Evolutionary conservation across 2,329 filamentous ascomycete species (phyloP).

Genomic region (Paraphoma chrysanthemicola): DNA sequence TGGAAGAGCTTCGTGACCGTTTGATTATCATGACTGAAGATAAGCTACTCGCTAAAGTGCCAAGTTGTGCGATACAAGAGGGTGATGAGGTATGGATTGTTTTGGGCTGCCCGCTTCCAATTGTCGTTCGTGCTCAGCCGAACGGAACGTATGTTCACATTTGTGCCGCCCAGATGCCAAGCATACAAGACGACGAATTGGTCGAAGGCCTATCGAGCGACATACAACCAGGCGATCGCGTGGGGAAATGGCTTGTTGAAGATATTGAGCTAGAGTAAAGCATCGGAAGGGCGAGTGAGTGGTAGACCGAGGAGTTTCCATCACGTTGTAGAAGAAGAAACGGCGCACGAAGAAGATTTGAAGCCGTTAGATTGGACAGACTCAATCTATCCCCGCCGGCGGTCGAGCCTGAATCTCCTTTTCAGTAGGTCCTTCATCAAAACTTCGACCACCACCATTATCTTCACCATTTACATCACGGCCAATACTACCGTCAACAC

Average conservation of each 20-base stretch:
- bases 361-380: too few relatives aligned
- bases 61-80: background rate
- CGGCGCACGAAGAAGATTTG: too few relatives aligned
- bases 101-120: background rate
- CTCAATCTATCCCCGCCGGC: too few relatives aligned
- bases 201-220: slow-evolving; percentile 1
- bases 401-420: too few relatives aligned
- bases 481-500: too few relatives aligned
- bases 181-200: background rate
- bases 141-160: slow-evolving; percentile 2
- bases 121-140: background rate
- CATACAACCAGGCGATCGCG: slow-evolving; percentile 1
- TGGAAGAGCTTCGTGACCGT: background rate
- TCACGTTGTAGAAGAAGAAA: too few relatives aligned
- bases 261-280: slow-evolving; percentile 7
- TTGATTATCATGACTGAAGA: background rate
- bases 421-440: too few relatives aligned
- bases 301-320: too few relatives aligned
- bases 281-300: too few relatives aligned
- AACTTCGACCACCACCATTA: too few relatives aligned
- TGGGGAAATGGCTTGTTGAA: slow-evolving; percentile 1
- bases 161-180: slow-evolving; percentile 1
- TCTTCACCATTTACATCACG: too few relatives aligned
- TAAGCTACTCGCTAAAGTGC: background rate
- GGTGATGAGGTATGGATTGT: slow-evolving; percentile 6